phyloP scores from a whole-genome alignment of 192 early-diverging fungal genomes.

The Rhizophlyctis rosea region DNA sequence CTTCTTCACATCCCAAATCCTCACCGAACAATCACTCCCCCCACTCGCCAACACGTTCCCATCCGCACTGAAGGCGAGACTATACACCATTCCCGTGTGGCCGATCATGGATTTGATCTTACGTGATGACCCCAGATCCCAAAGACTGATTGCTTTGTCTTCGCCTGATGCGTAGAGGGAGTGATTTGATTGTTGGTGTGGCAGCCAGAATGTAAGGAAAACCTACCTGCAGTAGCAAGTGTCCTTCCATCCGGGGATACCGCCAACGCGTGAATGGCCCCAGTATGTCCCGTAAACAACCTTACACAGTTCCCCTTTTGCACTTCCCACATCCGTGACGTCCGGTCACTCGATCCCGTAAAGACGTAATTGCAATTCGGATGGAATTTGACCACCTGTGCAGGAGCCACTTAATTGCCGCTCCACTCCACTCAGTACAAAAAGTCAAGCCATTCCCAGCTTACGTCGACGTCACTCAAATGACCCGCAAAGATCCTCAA shows the following conservation, averaged over 20 bases:
- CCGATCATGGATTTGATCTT: slow-evolving; percentile 81
- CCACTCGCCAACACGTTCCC: slow-evolving; percentile 79
- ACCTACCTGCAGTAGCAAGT: slow-evolving; percentile 82
- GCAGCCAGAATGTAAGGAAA: slow-evolving; percentile 1
- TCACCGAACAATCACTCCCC: slow-evolving; percentile 83
- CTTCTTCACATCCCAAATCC: slow-evolving; percentile 83
- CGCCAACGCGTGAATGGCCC: slow-evolving; percentile 77
- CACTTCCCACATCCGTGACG: slow-evolving; percentile 89
- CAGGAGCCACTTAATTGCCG: too few species aligned
- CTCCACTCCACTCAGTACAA: slow-evolving; percentile 21
- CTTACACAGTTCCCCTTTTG: slow-evolving; percentile 87
- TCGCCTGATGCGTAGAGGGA: slow-evolving; percentile 50
- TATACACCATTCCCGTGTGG: slow-evolving; percentile 80
- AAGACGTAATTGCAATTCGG: slow-evolving; percentile 93
- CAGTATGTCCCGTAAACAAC: slow-evolving; percentile 84
- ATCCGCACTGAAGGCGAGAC: slow-evolving; percentile 81
- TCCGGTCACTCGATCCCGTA: slow-evolving; percentile 88
- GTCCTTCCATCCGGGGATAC: slow-evolving; percentile 88
- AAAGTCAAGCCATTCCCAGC: slow-evolving; percentile 75
- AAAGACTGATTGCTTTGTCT: slow-evolving; percentile 75
- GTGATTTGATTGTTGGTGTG: slow-evolving; percentile 10
- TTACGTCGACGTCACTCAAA: slow-evolving; percentile 92
- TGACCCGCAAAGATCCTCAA: slow-evolving; percentile 98
- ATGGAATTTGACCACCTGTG: slow-evolving; percentile 88
- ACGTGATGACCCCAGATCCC: slow-evolving; percentile 87